Conservation (phyloP, 2,329 filamentous ascomycete species). For the Paecilomyces fulvus region DNA sequence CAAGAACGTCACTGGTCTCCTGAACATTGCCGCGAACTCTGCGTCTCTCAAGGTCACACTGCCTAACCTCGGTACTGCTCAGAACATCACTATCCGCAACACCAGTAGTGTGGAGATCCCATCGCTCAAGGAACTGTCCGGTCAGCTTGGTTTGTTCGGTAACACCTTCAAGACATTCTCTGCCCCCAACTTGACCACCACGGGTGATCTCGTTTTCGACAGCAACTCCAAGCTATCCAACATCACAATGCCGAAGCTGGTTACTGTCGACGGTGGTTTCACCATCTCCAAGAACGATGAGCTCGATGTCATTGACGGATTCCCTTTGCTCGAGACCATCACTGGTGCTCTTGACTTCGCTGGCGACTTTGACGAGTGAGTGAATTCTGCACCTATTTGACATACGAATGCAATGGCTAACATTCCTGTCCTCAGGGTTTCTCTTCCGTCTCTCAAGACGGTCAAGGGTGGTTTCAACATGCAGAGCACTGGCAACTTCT, state of each 20-base stretch:
- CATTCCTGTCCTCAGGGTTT: slow-evolving; percentile 46
- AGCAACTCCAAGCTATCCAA: slow-evolving; percentile 55
- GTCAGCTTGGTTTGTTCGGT: slow-evolving; percentile 75
- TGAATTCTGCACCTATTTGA: slow-evolving; percentile 13
- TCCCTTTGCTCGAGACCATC: slow-evolving; percentile 60
- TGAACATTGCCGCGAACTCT: slow-evolving; percentile 76
- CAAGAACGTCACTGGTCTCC: slow-evolving; percentile 59
- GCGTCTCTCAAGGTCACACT: slow-evolving; percentile 62
- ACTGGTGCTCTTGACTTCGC: slow-evolving; percentile 75
- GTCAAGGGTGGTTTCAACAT: slow-evolving; percentile 67
- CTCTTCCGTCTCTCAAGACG: slow-evolving; percentile 57
- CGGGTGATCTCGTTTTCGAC: slow-evolving; percentile 48
- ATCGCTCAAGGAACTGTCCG: slow-evolving; percentile 62
- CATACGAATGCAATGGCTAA: background rate
- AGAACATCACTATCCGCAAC: slow-evolving; percentile 76
- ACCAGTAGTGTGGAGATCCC: slow-evolving; percentile 66
- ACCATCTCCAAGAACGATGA: slow-evolving; percentile 85
- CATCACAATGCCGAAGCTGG: slow-evolving; percentile 64
- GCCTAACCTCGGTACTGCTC: slow-evolving; percentile 67
- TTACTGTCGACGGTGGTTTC: slow-evolving; percentile 66
- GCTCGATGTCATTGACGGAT: slow-evolving; percentile 56
- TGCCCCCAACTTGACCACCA: slow-evolving; percentile 39
- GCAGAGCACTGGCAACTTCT: slow-evolving; percentile 56
- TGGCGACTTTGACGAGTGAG: slow-evolving; percentile 77
- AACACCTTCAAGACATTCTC: slow-evolving; percentile 48